Percentiles rank a stretch among this genome's conserved stretches.
These are phyloP conservation scores for Pythium dissimile DNA, from an alignment of 352 stramenopile genomes.

Conservation along the genomic window DNA sequence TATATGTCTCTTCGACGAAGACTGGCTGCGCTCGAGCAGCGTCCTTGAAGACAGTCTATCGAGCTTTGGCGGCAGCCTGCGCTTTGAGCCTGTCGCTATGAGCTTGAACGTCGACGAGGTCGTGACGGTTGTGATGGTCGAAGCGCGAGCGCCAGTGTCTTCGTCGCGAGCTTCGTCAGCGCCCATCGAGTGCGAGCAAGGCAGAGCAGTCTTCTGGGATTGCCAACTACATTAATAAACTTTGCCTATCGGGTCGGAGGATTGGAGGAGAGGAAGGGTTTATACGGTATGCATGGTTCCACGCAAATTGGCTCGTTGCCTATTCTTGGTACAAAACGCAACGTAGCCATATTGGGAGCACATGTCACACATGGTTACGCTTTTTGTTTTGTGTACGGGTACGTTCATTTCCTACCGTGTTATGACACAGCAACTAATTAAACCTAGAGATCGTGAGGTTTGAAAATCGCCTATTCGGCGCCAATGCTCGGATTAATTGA, in stretches of 20 bases:
- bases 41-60: neutral
- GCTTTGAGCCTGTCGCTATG: neutral
- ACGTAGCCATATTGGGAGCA: conserved; percentile 3
- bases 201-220: too few relatives aligned
- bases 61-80: neutral
- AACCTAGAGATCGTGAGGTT: conserved; percentile 4
- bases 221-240: too few relatives aligned
- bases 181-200: neutral
- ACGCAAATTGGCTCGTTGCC: neutral
- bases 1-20: conserved; percentile 5
- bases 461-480: neutral
- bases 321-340: neutral
- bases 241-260: too few relatives aligned
- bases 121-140: too few relatives aligned
- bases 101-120: neutral
- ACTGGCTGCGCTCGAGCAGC: neutral
- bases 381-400: neutral
- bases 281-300: neutral
- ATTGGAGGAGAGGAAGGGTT: too few relatives aligned
- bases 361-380: conserved; percentile 9
- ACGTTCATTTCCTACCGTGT: neutral
- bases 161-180: neutral
- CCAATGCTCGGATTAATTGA: conserved; percentile 9
- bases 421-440: neutral
- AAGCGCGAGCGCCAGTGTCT: neutral